Conservation (phyloP, 1,284 basidiomycete species). For the Thelephora terrestris region DNA sequence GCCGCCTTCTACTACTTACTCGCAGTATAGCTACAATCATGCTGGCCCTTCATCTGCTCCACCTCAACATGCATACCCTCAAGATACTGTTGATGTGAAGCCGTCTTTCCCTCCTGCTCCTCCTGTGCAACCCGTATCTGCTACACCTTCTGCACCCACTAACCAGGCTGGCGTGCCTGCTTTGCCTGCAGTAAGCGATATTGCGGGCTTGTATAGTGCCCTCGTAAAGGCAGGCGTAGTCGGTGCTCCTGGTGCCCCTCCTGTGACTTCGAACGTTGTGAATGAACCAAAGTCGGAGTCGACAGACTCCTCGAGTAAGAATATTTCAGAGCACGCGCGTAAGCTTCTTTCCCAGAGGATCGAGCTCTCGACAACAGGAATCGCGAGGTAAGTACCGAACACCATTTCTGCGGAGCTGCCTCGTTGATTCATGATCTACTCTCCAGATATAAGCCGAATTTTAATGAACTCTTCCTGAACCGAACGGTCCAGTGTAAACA, state of each 20-base stretch:
- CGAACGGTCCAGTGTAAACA: conserved; percentile 80
- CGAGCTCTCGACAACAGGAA: conserved; percentile 60
- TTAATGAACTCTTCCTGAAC: too few relatives aligned
- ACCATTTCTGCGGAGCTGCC: neutral
- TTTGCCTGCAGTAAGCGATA: conserved; percentile 28
- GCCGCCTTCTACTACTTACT: conserved; percentile 4
- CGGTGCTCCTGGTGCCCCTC: conserved; percentile 40
- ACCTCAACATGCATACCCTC: neutral
- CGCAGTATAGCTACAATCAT: neutral
- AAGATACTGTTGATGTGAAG: neutral
- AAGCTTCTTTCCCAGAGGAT: conserved; percentile 62
- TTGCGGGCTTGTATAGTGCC: conserved; percentile 52
- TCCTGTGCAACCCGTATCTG: conserved; percentile 10
- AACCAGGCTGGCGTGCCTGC: conserved; percentile 16
- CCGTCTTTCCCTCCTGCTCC: conserved; percentile 19
- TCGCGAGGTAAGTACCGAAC: conserved; percentile 48
- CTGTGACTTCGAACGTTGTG: conserved; percentile 24
- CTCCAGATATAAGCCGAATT: conserved; percentile 26
- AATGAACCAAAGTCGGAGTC: conserved; percentile 14
- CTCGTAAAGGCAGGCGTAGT: conserved; percentile 71
- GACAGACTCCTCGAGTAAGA: conserved; percentile 37
- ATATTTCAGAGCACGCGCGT: conserved; percentile 54
- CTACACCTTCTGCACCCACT: conserved; percentile 14
- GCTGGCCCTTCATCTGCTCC: neutral
- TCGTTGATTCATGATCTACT: conserved; percentile 7